Evolutionary conservation across 1,284 basidiomycete species (phyloP), one percentile per base, ranked within the genome.

Genomic region (Boletus putidus): DNA sequence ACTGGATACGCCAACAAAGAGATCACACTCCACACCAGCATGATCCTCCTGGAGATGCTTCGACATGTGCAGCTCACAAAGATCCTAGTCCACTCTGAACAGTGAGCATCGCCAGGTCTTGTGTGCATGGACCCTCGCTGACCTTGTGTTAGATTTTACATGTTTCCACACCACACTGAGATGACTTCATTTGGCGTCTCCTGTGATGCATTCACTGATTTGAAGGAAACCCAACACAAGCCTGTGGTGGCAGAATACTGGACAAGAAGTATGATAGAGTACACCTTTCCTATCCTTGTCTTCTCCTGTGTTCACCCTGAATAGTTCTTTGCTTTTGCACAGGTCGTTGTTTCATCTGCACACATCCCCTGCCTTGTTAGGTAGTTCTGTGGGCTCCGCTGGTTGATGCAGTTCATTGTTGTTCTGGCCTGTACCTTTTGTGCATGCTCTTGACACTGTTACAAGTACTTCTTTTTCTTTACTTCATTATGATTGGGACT

Each of bases 211-310:
- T 97, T 97, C 70, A 88, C 90, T 27, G 98, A 96, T 74, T 85
- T 99, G 72, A 98, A 97, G 81, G 94, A 97, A 76, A 98, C 96
- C 31, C 84, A 92, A 59, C 97, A 99, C 76, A 98, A 98, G 72
- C 81, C 92, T 2, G 96, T 98, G 91, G 96, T 98, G 0, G 95
- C 96, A 0, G 86, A 92, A 57, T 99, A 72, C 82, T 99, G 11
- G 95, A 98, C 73, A 89, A 89, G 79, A 92, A 98, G 75, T 99
- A 98, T 71, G 96, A 98, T 66, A 82, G 91, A 61, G 94, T 95
- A 68, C 62, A 87, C 76, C 27, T 49, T 25, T 50, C 35, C 16
- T 33, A 21, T 16, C 53, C 23, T 20, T 12, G 9, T 44, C 49
- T n/a, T 36, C 37, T 39, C 20, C 40, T 61, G 20, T 45, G 54